Percentiles rank a stretch among this genome's conserved stretches.
Evolutionary conservation across 2,329 filamentous ascomycete genomes (phyloP).

Genomic region (Aspergillus caelatus): DNA sequence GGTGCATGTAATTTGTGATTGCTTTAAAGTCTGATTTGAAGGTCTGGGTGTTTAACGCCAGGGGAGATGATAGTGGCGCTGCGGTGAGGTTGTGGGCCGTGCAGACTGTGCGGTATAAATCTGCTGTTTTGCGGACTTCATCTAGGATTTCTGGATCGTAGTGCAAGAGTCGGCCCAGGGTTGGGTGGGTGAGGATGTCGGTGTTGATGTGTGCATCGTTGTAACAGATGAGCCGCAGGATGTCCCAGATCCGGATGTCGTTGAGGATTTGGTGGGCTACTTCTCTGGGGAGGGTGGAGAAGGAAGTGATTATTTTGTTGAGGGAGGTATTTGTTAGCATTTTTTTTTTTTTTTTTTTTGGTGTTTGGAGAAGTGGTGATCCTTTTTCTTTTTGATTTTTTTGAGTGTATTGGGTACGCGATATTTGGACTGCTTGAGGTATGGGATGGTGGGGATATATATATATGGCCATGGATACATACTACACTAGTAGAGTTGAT

Average conservation of each 20-base stretch:
- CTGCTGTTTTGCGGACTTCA: neutral
- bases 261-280: conserved; percentile 24
- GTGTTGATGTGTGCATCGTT: conserved; percentile 12
- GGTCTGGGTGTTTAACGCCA: neutral
- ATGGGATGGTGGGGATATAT: no score
- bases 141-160: neutral
- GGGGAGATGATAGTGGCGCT: neutral
- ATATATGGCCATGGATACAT: no score
- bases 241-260: conserved; percentile 24
- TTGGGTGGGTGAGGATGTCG: conserved; percentile 13
- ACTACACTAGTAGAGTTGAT: no score
- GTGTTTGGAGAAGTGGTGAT: no score
- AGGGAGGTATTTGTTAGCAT: no score
- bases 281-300: conserved; percentile 20
- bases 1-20: neutral
- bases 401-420: no score
- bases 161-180: neutral
- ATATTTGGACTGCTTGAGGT: no score
- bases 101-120: neutral
- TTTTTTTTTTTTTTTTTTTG: no score
- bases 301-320: conserved; percentile 3
- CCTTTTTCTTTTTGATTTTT: no score
- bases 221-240: conserved; percentile 18
- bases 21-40: neutral
- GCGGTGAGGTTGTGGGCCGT: neutral